Evolutionary conservation across 73 alveolate species (phyloP).

Genomic region (Paramecium primaurelia): DNA sequence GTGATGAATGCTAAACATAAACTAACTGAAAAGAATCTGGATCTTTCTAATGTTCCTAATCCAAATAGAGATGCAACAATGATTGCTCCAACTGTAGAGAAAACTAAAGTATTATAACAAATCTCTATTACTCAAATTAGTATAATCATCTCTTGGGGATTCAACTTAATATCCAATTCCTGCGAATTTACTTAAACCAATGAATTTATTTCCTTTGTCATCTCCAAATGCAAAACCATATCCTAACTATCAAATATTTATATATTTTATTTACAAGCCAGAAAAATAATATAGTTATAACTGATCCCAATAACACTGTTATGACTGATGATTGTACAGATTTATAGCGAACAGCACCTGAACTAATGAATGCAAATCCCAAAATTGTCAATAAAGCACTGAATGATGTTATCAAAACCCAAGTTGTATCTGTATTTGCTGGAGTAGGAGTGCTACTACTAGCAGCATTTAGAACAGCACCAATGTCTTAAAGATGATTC

Average conservation of each 20-base stretch:
- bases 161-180: neutral
- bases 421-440: neutral
- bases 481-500: neutral
- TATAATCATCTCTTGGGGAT: constrained; percentile 27
- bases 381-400: neutral
- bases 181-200: constrained; percentile 53
- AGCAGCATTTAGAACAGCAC: neutral
- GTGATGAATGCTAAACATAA: constrained; percentile 61
- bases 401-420: neutral
- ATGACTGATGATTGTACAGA: constrained; percentile 5
- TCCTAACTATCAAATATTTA: constrained; percentile 42
- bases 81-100: constrained; percentile 58
- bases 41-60: constrained; percentile 66
- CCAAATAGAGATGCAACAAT: constrained; percentile 63
- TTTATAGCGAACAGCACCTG: constrained; percentile 18
- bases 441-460: neutral
- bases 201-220: constrained; percentile 19
- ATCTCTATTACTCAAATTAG: neutral
- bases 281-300: neutral
- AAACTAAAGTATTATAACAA: constrained; percentile 28
- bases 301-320: constrained; percentile 21
- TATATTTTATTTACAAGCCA: constrained; percentile 26
- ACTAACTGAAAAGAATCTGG: constrained; percentile 59
- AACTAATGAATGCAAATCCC: constrained; percentile 4
- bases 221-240: constrained; percentile 69